phyloP scores from a whole-genome alignment of 768 basidiomycete species.

The Amanita thiersii region DNA sequence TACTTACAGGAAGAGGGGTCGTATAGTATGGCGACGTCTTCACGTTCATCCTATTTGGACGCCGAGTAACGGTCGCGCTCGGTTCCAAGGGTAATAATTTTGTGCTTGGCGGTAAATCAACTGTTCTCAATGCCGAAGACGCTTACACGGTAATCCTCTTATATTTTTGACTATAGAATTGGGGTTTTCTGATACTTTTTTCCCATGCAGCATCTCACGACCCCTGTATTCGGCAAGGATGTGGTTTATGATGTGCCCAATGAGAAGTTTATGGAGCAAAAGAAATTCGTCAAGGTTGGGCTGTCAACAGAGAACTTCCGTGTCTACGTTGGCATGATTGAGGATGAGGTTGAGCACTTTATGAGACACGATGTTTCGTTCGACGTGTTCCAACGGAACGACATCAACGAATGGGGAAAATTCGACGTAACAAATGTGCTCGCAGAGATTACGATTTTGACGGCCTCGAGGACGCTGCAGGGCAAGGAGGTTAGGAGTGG shows the following conservation, averaged over 20 bases:
- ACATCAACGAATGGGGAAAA: constrained; percentile 68
- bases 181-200: constrained; percentile 7
- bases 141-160: constrained; percentile 71
- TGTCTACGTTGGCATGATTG: constrained; percentile 75
- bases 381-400: constrained; percentile 49
- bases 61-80: constrained; percentile 84
- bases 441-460: constrained; percentile 89
- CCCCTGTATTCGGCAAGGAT: constrained; percentile 93
- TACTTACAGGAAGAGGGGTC: not conserved
- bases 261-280: constrained; percentile 97
- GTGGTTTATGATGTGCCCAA: constrained; percentile 98
- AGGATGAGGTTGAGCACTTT: constrained; percentile 67
- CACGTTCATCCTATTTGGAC: constrained; percentile 87
- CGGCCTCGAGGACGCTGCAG: constrained; percentile 89
- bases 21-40: constrained; percentile 92
- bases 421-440: constrained; percentile 70
- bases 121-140: constrained; percentile 90
- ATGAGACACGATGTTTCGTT: constrained; percentile 61
- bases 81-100: constrained; percentile 92
- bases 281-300: constrained; percentile 96
- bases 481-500: constrained; percentile 79
- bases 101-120: constrained; percentile 87
- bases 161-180: not conserved
- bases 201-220: constrained; percentile 67
- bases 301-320: constrained; percentile 88